Evolutionary conservation across 192 early-diverging fungal genomes (phyloP).

Genomic region (Backusella sp.): DNA sequence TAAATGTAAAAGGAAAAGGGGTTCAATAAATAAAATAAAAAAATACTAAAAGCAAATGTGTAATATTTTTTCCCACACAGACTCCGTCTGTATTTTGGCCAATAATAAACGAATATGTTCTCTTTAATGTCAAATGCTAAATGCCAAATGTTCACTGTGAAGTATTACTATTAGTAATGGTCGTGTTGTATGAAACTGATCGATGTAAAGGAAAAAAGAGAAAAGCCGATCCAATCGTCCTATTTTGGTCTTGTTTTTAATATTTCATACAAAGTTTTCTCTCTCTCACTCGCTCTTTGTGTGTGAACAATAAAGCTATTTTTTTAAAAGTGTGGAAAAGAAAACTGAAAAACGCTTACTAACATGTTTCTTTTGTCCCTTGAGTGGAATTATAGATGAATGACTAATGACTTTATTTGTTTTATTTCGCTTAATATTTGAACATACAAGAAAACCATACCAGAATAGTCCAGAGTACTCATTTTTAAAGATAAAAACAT

Average conservation of each 20-base stretch:
- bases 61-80: slow-evolving; percentile 3
- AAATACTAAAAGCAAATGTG: neutral
- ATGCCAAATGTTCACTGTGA: neutral
- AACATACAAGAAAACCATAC: too few species aligned
- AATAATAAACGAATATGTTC: neutral
- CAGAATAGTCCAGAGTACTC: too few species aligned
- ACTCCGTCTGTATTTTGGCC: neutral
- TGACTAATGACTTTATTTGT: too few species aligned
- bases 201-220: neutral
- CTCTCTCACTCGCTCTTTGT: neutral
- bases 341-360: neutral
- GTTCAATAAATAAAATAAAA: neutral
- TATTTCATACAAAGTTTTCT: neutral
- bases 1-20: neutral
- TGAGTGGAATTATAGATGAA: too few species aligned
- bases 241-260: neutral
- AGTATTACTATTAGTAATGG: neutral
- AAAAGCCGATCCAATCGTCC: too few species aligned
- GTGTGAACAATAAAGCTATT: neutral
- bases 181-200: too few species aligned
- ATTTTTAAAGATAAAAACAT: too few species aligned
- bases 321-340: neutral
- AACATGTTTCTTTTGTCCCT: neutral
- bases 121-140: neutral
- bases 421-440: too few species aligned